Percentiles rank a stretch among this genome's conserved stretches.
Evolutionary conservation across 164 flowering plant species (phyloP).

Genomic region (Litsea cubeba): DNA sequence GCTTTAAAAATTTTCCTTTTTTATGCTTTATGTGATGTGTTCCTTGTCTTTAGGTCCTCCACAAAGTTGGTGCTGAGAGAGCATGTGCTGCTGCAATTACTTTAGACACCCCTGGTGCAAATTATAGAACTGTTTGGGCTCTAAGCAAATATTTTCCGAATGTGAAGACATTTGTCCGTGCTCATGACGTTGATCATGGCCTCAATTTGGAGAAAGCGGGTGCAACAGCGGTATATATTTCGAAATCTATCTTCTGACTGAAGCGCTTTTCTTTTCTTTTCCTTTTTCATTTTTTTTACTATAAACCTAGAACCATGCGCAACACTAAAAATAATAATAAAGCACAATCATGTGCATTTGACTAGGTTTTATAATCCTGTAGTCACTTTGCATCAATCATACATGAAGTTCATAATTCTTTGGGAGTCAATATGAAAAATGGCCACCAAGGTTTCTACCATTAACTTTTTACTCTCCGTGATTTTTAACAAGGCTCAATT

Average conservation of each 20-base stretch:
- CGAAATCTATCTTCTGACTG: not conserved
- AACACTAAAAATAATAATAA: not conserved
- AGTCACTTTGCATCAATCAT: not conserved
- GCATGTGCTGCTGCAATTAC: constrained; percentile 99
- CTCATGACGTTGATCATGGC: constrained; percentile 99
- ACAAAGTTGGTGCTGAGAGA: constrained; percentile 95
- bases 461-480: not conserved
- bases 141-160: constrained; percentile 93
- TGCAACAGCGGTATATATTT: constrained; percentile 83
- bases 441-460: too few relatives aligned
- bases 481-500: not conserved
- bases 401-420: not conserved
- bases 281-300: not conserved
- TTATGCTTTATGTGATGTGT: constrained; percentile 17
- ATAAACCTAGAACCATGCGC: too few relatives aligned
- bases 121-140: constrained; percentile 99
- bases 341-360: not conserved
- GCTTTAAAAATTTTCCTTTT: not conserved
- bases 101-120: constrained; percentile 95
- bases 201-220: constrained; percentile 98
- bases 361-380: not conserved
- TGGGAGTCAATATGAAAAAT: not conserved
- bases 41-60: constrained; percentile 64
- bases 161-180: constrained; percentile 99
- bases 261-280: not conserved